Evolutionary conservation across 2,329 filamentous ascomycete genomes (phyloP).

Genomic region (Aspergillus unguis): DNA sequence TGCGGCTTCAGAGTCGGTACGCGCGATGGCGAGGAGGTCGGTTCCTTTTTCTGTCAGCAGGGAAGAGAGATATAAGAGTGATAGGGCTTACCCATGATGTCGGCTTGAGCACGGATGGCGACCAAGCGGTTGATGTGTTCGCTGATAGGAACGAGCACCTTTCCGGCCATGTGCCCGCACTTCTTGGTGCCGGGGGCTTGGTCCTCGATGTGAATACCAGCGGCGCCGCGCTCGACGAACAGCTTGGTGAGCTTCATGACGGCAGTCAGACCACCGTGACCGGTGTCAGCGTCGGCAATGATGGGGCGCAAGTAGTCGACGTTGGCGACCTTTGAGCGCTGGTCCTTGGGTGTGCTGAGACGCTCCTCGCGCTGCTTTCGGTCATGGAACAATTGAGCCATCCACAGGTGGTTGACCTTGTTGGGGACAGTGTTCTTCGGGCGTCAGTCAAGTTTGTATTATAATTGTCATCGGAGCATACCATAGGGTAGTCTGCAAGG

Average conservation of each 20-base stretch:
- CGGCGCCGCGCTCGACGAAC: constrained; percentile 93
- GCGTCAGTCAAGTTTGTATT: constrained; percentile 14
- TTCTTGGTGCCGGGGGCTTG: constrained; percentile 98
- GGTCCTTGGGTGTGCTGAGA: constrained; percentile 67
- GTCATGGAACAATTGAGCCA: constrained; percentile 99
- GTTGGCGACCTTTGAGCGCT: constrained; percentile 71
- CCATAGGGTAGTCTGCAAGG: constrained; percentile 95
- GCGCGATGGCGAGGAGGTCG: constrained; percentile 85
- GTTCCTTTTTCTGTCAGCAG: constrained; percentile 50
- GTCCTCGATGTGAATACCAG: constrained; percentile 98
- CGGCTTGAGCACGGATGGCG: constrained; percentile 92
- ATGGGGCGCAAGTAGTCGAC: constrained; percentile 94
- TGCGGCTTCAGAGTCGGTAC: constrained; percentile 95
- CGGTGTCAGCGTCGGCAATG: constrained; percentile 94
- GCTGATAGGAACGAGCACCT: constrained; percentile 92
- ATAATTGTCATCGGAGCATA: constrained; percentile 29
- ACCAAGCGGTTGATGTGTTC: constrained; percentile 98
- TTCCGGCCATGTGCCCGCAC: constrained; percentile 98
- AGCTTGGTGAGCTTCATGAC: constrained; percentile 99
- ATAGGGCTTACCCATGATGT: constrained; percentile 79
- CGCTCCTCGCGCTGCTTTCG: constrained; percentile 97
- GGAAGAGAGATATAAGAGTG: too few relatives aligned
- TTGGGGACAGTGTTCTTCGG: constrained; percentile 89
- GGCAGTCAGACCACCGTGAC: constrained; percentile 94
- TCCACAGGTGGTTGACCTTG: constrained; percentile 96